Evolutionary conservation across 2,329 filamentous ascomycete genomes (phyloP).

Genomic region (Trichoderma aggressivum): DNA sequence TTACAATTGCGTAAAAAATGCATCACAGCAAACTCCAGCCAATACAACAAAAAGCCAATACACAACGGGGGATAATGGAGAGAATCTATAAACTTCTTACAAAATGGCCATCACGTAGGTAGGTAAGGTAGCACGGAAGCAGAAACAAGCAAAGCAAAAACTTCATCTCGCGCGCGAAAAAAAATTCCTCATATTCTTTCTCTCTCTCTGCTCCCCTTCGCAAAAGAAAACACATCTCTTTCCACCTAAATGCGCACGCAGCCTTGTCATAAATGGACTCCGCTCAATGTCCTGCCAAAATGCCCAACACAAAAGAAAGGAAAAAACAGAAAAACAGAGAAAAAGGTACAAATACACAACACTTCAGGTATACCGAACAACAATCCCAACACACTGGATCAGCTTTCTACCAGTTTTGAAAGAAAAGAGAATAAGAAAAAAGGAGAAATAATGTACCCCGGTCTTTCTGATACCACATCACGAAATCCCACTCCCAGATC

Average conservation of each 20-base stretch:
- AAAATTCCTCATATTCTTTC: neutral
- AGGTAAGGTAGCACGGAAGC: neutral
- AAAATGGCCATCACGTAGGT: neutral
- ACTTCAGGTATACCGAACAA: conserved; percentile 18
- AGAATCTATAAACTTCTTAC: neutral
- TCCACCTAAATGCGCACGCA: neutral
- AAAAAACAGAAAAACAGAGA: neutral
- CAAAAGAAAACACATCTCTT: neutral
- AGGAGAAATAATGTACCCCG: neutral
- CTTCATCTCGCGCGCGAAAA: conserved; percentile 1
- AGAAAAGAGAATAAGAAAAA: neutral
- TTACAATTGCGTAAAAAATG: neutral
- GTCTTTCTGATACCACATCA: conserved; percentile 14
- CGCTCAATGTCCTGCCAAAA: conserved; percentile 15
- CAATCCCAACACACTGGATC: conserved; percentile 12
- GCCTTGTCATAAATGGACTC: conserved; percentile 11
- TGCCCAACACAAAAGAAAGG: conserved; percentile 6
- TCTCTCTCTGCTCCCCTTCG: neutral
- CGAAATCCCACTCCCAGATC: conserved; percentile 18
- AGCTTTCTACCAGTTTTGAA: conserved; percentile 7
- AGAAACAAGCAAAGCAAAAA: neutral
- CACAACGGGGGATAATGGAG: neutral
- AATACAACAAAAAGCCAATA: neutral
- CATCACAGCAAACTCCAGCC: neutral
- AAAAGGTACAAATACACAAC: conserved; percentile 12